phyloP scores from a whole-genome alignment of 495 filamentous ascomycete species.

The Lophiotrema nucula region DNA sequence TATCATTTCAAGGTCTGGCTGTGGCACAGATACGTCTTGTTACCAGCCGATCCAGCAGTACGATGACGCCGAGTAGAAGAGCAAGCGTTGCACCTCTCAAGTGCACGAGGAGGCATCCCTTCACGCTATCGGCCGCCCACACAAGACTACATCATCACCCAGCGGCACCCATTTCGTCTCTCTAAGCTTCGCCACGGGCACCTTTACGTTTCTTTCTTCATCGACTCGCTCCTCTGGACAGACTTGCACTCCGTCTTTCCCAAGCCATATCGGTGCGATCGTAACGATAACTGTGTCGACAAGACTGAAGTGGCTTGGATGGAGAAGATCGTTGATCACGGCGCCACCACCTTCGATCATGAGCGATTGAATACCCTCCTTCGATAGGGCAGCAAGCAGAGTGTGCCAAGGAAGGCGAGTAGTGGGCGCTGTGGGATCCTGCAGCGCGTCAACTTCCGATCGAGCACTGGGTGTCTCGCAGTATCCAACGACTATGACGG shows the following conservation, averaged over 20 bases:
- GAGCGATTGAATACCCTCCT: slow-evolving; percentile 67
- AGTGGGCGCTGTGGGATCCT: neutral
- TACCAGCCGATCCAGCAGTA: too few species aligned
- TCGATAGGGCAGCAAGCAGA: slow-evolving; percentile 57
- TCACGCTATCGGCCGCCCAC: too few species aligned
- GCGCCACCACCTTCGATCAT: slow-evolving; percentile 87
- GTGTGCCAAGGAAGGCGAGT: slow-evolving; percentile 55
- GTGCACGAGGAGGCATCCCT: neutral
- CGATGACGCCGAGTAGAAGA: too few species aligned
- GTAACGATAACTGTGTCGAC: slow-evolving; percentile 78
- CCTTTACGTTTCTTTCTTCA: slow-evolving; percentile 52
- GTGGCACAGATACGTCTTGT: too few species aligned
- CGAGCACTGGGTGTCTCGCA: too few species aligned
- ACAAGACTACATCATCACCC: slow-evolving; percentile 78
- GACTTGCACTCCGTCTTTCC: slow-evolving; percentile 72
- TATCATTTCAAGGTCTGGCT: too few species aligned
- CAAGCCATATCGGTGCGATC: slow-evolving; percentile 80
- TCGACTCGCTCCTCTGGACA: slow-evolving; percentile 56
- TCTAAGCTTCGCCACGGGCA: slow-evolving; percentile 60
- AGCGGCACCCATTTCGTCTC: slow-evolving; percentile 70
- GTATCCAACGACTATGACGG: too few species aligned
- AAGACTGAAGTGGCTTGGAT: slow-evolving; percentile 57
- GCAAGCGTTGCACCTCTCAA: too few species aligned
- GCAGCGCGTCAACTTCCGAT: too few species aligned
- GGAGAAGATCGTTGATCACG: slow-evolving; percentile 73